phyloP scores from a whole-genome alignment of 2,329 filamentous ascomycete genomes.

The Calonectria fujianensis region DNA sequence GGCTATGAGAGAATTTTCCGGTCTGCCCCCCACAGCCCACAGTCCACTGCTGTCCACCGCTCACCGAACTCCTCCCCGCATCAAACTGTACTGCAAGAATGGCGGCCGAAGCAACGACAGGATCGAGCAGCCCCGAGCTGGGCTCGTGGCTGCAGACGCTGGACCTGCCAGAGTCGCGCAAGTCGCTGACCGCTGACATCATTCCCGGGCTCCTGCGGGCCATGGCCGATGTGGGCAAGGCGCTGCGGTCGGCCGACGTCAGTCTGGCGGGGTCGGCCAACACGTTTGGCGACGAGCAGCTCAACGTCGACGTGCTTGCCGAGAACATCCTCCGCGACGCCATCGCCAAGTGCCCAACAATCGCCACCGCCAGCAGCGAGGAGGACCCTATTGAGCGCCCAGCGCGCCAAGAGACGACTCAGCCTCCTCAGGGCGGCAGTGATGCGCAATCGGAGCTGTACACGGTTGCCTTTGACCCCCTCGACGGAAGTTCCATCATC shows the following conservation, averaged over 20 bases:
- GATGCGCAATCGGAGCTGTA: slow-evolving; percentile 65
- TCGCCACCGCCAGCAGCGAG: slow-evolving; percentile 74
- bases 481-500: slow-evolving; percentile 78
- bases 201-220: slow-evolving; percentile 69
- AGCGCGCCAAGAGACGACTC: slow-evolving; percentile 41
- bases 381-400: slow-evolving; percentile 74
- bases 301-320: slow-evolving; percentile 74
- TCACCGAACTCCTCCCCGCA: slow-evolving; percentile 8
- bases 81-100: neutral
- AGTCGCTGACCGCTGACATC: slow-evolving; percentile 57
- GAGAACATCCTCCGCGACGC: slow-evolving; percentile 69
- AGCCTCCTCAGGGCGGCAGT: neutral
- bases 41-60: neutral
- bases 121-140: slow-evolving; percentile 29
- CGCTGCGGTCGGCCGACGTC: slow-evolving; percentile 68
- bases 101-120: slow-evolving; percentile 14
- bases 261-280: slow-evolving; percentile 70
- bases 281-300: slow-evolving; percentile 75
- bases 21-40: neutral
- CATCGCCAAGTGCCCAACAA: slow-evolving; percentile 65
- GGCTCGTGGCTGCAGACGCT: slow-evolving; percentile 32
- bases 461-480: slow-evolving; percentile 77
- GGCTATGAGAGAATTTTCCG: slow-evolving; percentile 33
- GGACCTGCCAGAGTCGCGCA: slow-evolving; percentile 22
- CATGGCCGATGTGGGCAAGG: slow-evolving; percentile 66